These are phyloP conservation scores for Byssothecium circinans DNA, from an alignment of 2,329 filamentous ascomycete species.

Conservation along the genomic window DNA sequence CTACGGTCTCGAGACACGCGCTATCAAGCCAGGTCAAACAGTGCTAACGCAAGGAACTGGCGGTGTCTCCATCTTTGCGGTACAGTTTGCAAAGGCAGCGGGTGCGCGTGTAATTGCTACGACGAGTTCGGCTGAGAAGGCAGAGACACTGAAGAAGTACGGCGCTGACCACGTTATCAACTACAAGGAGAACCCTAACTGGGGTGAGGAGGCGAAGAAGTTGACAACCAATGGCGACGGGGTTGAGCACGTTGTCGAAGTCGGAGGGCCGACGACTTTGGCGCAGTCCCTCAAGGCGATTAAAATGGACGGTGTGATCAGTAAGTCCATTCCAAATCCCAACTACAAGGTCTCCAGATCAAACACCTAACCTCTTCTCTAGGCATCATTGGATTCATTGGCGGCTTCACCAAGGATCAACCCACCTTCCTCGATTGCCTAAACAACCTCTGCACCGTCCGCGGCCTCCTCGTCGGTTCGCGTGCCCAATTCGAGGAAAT, in stretches of 20 bases:
- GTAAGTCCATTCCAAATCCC: background rate
- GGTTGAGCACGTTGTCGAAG: conserved; percentile 65
- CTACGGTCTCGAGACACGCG: conserved; percentile 50
- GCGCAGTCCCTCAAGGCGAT: conserved; percentile 54
- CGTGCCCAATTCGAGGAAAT: conserved; percentile 61
- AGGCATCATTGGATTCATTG: conserved; percentile 60
- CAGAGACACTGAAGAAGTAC: conserved; percentile 52
- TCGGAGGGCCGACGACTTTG: conserved; percentile 67
- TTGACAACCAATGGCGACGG: conserved; percentile 57
- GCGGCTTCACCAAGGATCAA: conserved; percentile 51
- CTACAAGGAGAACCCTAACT: conserved; percentile 56
- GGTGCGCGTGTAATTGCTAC: conserved; percentile 62
- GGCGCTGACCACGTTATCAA: conserved; percentile 62
- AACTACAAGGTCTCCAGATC: background rate
- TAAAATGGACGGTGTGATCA: conserved; percentile 55
- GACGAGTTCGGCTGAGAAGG: conserved; percentile 56
- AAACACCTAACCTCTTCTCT: background rate
- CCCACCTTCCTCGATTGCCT: conserved; percentile 57
- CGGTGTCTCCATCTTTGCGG: conserved; percentile 66
- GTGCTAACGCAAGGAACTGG: conserved; percentile 73
- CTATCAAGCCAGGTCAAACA: conserved; percentile 43
- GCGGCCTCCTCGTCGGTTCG: conserved; percentile 60
- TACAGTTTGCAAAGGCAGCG: conserved; percentile 59
- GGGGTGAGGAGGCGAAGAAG: conserved; percentile 57
- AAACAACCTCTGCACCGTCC: conserved; percentile 53